Evolutionary conservation across 768 basidiomycete genomes (phyloP), one percentile per base, ranked within the genome.

Genomic region (Termitomyces sp.): DNA sequence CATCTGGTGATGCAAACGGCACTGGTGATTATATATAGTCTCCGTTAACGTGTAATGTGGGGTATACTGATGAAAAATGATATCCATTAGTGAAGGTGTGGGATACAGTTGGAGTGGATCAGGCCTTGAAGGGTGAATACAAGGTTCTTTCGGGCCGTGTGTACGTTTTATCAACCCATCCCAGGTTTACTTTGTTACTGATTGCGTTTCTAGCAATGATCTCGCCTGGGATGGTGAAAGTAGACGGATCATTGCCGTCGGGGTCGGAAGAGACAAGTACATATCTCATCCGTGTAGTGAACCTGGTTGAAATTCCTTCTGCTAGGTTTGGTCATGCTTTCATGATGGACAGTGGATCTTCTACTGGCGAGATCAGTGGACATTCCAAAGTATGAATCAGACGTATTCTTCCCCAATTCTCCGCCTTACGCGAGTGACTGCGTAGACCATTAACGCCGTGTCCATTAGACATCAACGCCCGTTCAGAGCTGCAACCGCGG

Each of bases 161-260:
- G 91, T 92, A 68, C 58, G 82, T 73, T 9, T 27, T 41, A 1
- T 27, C 8, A 19, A 21, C 4, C 9, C 37, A 8, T 34, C 6
- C 37, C 47, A 43, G 14, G 23, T 17, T 27, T 8, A 44, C 6
- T 53, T 46, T 11, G 42, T 10, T 48, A 17, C 28, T 37, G 43
- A 54, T 39, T 37, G 52, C 41, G 40, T 43, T 17, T 55, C 16
- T 61, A 93, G 94, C 61, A 94, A 94, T 63, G 96, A 98, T 72
- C 81, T 98, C 21, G 88, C 88, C 11, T 98, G 96, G 96, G 96
- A 98, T 65, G 90, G 89, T 1, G 96, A 98, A 70, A 92, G 89
- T 66, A 96, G 97, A 69, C 82, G 96, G n/a, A 89, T 98, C 56
- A 89, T 98, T 48, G 91, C 88, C 7, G 95, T 91, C 12, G 96